Conservation (phyloP, 2,329 filamentous ascomycete genomes). For the Trichoderma arundinaceum region DNA sequence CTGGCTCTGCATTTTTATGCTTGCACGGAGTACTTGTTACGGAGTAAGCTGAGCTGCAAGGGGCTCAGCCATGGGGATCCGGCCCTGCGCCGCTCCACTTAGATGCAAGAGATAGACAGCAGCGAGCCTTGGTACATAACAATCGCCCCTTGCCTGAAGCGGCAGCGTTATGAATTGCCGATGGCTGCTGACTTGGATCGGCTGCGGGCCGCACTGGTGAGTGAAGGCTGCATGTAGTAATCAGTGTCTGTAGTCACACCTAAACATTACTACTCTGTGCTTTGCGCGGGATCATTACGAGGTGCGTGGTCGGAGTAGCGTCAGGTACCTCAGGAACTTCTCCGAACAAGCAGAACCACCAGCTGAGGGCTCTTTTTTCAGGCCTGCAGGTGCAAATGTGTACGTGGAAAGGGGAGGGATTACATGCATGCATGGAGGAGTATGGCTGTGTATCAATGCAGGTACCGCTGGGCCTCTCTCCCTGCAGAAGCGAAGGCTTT, state of each 20-base stretch:
- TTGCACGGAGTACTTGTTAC: conserved; percentile 1
- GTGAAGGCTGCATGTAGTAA: neutral
- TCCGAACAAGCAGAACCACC: too few species aligned
- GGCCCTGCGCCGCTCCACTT: conserved; percentile 15
- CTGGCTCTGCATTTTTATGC: conserved; percentile 1
- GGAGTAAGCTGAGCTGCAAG: conserved; percentile 29
- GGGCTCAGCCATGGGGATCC: conserved; percentile 3
- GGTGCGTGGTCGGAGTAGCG: too few species aligned
- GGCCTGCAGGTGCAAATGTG: too few species aligned
- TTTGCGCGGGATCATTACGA: too few species aligned
- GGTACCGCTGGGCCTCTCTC: neutral
- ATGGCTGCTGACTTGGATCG: neutral
- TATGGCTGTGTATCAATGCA: neutral
- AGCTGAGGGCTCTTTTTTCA: too few species aligned
- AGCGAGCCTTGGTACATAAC: neutral
- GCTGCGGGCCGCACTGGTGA: neutral
- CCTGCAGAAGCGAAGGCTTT: conserved; percentile 22
- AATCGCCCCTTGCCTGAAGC: conserved; percentile 13
- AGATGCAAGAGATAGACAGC: conserved; percentile 24
- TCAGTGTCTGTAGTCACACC: neutral
- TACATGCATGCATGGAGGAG: neutral
- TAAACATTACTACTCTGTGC: neutral
- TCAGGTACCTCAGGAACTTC: too few species aligned
- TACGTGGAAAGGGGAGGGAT: too few species aligned
- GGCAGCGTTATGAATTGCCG: conserved; percentile 10